Evolutionary conservation across 2,329 filamentous ascomycete species (phyloP).

Genomic region (Trichocomaceae sp.): DNA sequence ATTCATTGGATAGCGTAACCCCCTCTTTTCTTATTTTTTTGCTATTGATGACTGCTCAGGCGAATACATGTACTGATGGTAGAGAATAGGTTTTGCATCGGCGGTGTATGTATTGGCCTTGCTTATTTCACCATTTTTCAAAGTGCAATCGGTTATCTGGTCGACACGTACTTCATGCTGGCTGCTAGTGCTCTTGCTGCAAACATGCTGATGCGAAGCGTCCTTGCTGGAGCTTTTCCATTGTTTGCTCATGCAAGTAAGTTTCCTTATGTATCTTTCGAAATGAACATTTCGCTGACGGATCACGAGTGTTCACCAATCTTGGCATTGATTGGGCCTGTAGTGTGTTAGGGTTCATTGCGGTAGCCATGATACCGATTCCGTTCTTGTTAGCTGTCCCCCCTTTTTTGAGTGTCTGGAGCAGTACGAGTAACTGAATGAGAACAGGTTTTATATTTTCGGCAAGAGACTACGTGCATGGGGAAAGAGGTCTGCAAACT

Average conservation of each 20-base stretch:
- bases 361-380: conserved; percentile 5
- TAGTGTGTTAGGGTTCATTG: conserved; percentile 1
- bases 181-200: conserved; percentile 5
- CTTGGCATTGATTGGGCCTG: conserved; percentile 5
- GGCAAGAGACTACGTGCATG: not conserved
- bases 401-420: too few species aligned
- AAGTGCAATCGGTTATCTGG: not conserved
- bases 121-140: conserved; percentile 7
- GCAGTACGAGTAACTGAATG: not conserved
- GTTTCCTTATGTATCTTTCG: not conserved
- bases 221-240: not conserved
- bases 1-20: conserved; percentile 6
- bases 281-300: not conserved
- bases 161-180: not conserved
- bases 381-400: not conserved
- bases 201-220: conserved; percentile 3
- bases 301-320: not conserved
- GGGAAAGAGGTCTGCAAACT: not conserved
- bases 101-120: conserved; percentile 1
- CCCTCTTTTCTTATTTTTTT: too few species aligned
- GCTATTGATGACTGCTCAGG: too few species aligned
- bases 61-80: not conserved
- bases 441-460: not conserved
- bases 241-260: conserved; percentile 3
- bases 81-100: not conserved